Base-by-base conservation (phyloP, 2,329 filamentous ascomycete genomes). In the Leptographium wingfieldii region DNA sequence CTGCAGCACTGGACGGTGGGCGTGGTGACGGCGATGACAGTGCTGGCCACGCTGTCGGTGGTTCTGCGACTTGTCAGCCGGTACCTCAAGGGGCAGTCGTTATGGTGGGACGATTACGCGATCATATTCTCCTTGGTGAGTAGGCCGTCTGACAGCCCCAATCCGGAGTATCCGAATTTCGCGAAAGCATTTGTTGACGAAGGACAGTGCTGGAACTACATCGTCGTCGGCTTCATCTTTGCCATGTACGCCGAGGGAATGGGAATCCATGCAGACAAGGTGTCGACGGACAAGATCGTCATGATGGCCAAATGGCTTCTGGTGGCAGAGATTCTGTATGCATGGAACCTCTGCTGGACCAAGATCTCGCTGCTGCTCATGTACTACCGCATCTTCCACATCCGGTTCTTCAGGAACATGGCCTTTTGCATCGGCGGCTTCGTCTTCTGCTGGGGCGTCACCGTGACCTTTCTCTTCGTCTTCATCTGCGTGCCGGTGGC, bases 41-140 rank as follows among this genome's bases (percentile, higher is more conserved):
- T 72, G 7, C 66, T 79, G 31, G 72, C 76, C 2, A 62, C 73
- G 22, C 46, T 70, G 1, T 66, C 69, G 3, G 73, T 78, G 14
- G 66, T 48, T n/a, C 66, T 78, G 16, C 71, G 77, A 2, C 56
- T 79, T 5, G 59, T 72, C 33, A 73, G 74, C 59, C 73, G 76
- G 12, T 69, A 70, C 56, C 66, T 76, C 53, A 75, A 74, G 54
- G 71, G 67, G 3, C 75, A 77, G 59, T 66, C 67, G 61, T 65
- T 78, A 5, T 79, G 77, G 77, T 78, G 76, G 77, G 77, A 79
- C 67, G 77, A 79, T 65, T 78, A 72, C 65, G 70, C 77, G 66
- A 76, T 79, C 59, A 60, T 78, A 0, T 77, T 74, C 57, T 78
- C 77, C 1, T 74, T 76, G 76, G 76, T 78, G 65, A 53, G 68